A percentile compares a stretch with the other conserved stretches of the same genome.
These are phyloP conservation scores for Trypanosoma rangeli DNA, from an alignment of 208 protist species.

Conservation along the genomic window DNA sequence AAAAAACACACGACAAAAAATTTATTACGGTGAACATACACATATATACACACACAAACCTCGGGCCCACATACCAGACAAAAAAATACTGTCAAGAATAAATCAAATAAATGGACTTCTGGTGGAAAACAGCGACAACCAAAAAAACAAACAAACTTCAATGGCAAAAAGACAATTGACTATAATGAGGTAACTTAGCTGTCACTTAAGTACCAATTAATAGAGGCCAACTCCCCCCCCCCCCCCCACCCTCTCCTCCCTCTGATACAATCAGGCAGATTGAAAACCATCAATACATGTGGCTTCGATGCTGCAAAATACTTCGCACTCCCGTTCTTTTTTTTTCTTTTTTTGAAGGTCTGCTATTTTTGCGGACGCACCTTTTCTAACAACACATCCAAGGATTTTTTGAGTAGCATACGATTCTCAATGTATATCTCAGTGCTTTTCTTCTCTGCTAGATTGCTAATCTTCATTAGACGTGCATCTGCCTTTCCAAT, in stretches of 20 bases:
- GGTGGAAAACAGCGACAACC: no score
- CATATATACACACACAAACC: no score
- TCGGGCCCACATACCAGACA: no score
- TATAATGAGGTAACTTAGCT: neutral
- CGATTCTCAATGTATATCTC: constrained; percentile 17
- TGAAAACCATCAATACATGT: neutral
- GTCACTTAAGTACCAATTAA: neutral
- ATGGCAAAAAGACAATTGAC: neutral
- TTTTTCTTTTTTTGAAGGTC: neutral
- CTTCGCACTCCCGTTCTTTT: neutral
- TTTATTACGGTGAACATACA: no score
- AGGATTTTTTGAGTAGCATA: constrained; percentile 3
- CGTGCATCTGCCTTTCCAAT: constrained; percentile 4
- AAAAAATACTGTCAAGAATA: no score
- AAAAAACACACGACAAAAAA: no score
- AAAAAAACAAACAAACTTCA: neutral
- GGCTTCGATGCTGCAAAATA: neutral
- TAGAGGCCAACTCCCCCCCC: neutral
- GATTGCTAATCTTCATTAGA: constrained; percentile 1
- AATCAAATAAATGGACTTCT: no score
- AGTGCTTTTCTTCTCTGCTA: neutral
- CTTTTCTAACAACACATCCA: constrained; percentile 2
- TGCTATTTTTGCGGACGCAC: neutral
- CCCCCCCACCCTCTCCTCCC: no score
- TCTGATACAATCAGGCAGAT: no score